These are phyloP conservation scores for Coemansia javaensis DNA, from an alignment of 192 early-diverging fungal species.

Conservation along the genomic window DNA sequence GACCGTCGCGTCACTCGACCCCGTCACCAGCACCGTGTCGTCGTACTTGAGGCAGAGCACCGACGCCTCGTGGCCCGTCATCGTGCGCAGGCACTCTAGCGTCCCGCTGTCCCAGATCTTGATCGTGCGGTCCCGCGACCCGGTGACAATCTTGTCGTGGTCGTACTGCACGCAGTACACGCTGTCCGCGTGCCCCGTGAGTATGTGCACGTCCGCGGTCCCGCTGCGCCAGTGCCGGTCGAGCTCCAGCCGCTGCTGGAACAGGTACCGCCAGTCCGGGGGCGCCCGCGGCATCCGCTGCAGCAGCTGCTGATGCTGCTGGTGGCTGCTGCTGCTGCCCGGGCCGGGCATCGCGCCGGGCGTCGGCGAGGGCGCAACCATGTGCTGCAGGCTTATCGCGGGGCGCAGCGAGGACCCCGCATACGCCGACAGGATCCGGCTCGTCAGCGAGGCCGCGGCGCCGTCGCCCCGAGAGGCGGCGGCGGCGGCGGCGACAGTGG, in stretches of 20 bases:
- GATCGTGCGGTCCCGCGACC: conserved; percentile 70
- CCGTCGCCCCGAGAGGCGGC: no score
- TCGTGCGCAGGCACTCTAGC: conserved; percentile 52
- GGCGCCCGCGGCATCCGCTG: conserved; percentile 6
- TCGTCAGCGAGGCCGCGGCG: conserved; percentile 3
- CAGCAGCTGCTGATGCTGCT: neutral
- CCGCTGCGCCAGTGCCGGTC: conserved; percentile 51
- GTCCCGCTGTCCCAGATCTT: conserved; percentile 78
- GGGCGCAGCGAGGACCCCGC: conserved; percentile 37
- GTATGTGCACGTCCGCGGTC: conserved; percentile 46
- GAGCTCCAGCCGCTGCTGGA: conserved; percentile 59
- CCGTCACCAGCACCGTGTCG: conserved; percentile 65
- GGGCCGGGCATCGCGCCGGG: conserved; percentile 5
- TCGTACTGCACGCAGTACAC: conserved; percentile 92
- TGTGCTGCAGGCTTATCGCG: conserved; percentile 42
- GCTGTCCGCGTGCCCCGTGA: conserved; percentile 76
- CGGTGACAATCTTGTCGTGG: conserved; percentile 66
- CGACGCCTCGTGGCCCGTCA: conserved; percentile 63
- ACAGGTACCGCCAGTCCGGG: conserved; percentile 69
- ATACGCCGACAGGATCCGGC: conserved; percentile 26
- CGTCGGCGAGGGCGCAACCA: conserved; percentile 41
- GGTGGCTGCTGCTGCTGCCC: neutral
- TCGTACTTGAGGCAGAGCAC: conserved; percentile 84
- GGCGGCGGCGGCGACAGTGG: no score
- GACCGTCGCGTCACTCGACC: conserved; percentile 81